phyloP scores from a whole-genome alignment of 2,329 filamentous ascomycete species.

The Aspergillus sp. region DNA sequence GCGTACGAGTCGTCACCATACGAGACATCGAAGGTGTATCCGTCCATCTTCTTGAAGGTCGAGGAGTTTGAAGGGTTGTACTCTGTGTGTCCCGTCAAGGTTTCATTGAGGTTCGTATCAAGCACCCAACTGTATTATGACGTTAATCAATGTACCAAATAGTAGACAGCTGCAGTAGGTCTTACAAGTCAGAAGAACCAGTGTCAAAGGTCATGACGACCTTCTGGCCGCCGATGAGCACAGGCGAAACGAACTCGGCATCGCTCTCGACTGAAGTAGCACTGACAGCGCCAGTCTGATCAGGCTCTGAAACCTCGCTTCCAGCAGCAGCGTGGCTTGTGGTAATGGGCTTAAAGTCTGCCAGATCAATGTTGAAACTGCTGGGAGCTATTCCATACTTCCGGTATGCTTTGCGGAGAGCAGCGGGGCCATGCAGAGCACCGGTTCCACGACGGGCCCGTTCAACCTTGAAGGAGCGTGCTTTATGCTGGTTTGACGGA shows the following conservation, averaged over 20 bases:
- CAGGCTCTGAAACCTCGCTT: slow-evolving; percentile 27
- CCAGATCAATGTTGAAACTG: slow-evolving; percentile 41
- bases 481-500: slow-evolving; percentile 23
- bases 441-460: slow-evolving; percentile 59
- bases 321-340: slow-evolving; percentile 27
- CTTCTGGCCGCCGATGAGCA: slow-evolving; percentile 68
- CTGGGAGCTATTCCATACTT: slow-evolving; percentile 64
- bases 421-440: slow-evolving; percentile 59
- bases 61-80: slow-evolving; percentile 57
- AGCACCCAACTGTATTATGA: slow-evolving; percentile 63
- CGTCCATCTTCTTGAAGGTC: slow-evolving; percentile 52
- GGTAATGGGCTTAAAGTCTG: slow-evolving; percentile 38
- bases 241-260: slow-evolving; percentile 68
- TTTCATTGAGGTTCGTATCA: slow-evolving; percentile 57
- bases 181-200: slow-evolving; percentile 71
- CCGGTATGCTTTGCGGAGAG: slow-evolving; percentile 65
- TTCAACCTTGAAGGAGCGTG: slow-evolving; percentile 62
- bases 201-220: slow-evolving; percentile 73
- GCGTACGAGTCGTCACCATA: slow-evolving; percentile 70
- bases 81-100: slow-evolving; percentile 55
- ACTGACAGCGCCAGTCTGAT: slow-evolving; percentile 59
- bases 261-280: slow-evolving; percentile 67
- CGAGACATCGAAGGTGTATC: slow-evolving; percentile 61
- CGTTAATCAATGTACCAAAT: neutral
- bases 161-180: slow-evolving; percentile 6